Base-by-base conservation (phyloP, 352 stramenopile genomes). In the Phytopythium montanum region DNA sequence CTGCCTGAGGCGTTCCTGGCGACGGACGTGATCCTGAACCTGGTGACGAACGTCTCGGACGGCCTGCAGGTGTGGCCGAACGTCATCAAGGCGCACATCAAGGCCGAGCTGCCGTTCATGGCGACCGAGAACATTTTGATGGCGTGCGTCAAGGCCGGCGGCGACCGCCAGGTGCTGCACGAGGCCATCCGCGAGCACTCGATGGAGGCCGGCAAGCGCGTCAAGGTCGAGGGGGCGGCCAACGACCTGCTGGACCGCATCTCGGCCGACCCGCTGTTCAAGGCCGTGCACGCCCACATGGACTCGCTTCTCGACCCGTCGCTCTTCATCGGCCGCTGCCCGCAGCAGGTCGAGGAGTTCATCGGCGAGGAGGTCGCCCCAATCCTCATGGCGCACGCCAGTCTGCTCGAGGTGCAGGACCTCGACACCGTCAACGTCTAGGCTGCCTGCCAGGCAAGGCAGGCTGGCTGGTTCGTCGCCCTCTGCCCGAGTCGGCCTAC, bases 71-170 rank as follows among this genome's bases (percentile, higher is more conserved):
- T 97, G 51, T 97, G 88, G 87, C 87, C 87, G n/a, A 97, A 97
- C 63, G 89, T 98, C 21, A 97, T 99, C 59, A 92, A 96, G 63
- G 75, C 90, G n/a, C 97, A 99, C 75, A 98, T 99, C 59, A 97
- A 96, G 75, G 92, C 94, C 19, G 97, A 99, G 81, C 79, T 99
- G 62, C 97, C 97, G 25, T 99, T 99, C 78, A 99, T 99, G 97
- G 95, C 97, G 28, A 99, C 97, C 12, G 97, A 99, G 75, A 98
- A 98, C 71, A 99, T 99, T 70, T 71, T 99, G 44, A 99, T 99
- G 97, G 96, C 98, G 42, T 99, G 97, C 70, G 88, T 98, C 52
- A 98, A 99, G 90, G 93, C 92, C 14, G 97, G 97, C 29, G 97
- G 97, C n/a, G 96, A 99, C 68, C 90, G 97, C 56, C 97, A 99